A percentile compares a stretch with the other conserved stretches of the same genome.
These are phyloP conservation scores for Tuber magnatum DNA, from an alignment of 495 filamentous ascomycete species.

Conservation along the genomic window DNA sequence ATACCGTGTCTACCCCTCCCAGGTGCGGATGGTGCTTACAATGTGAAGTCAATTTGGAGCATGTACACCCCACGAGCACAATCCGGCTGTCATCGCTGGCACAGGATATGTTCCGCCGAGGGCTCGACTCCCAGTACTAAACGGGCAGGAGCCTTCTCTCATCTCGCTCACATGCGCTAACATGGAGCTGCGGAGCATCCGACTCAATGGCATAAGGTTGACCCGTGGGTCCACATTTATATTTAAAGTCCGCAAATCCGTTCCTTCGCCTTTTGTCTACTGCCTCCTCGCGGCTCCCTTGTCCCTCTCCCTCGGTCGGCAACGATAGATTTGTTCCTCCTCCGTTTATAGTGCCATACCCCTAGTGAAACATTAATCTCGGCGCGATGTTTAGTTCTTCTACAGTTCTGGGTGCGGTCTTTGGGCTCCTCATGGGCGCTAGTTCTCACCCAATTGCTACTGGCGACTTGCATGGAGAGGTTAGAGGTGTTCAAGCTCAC, in stretches of 20 bases:
- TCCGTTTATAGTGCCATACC: background rate
- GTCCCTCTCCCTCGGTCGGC: background rate
- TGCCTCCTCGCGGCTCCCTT: background rate
- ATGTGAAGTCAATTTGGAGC: background rate
- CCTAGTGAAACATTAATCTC: background rate
- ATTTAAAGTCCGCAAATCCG: slow-evolving; percentile 26
- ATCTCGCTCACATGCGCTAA: background rate
- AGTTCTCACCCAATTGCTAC: slow-evolving; percentile 13
- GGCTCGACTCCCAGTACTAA: slow-evolving; percentile 4
- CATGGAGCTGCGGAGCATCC: background rate
- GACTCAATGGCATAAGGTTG: slow-evolving; percentile 11
- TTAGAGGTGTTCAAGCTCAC: slow-evolving; percentile 29
- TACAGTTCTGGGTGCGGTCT: slow-evolving; percentile 2
- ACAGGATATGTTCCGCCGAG: slow-evolving; percentile 1
- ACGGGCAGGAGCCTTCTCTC: slow-evolving; percentile 15
- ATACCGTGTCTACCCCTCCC: background rate
- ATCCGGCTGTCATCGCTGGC: background rate
- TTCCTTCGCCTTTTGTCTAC: slow-evolving; percentile 3
- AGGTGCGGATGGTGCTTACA: background rate
- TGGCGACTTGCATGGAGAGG: slow-evolving; percentile 1
- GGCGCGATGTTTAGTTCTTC: slow-evolving; percentile 19
- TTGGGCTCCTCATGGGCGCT: slow-evolving; percentile 17
- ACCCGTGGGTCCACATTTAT: background rate
- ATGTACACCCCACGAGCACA: slow-evolving; percentile 4
- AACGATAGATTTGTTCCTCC: slow-evolving; percentile 8